Evolutionary conservation across 306 rosid species (phyloP).

Genomic region (Medicago arabica): DNA sequence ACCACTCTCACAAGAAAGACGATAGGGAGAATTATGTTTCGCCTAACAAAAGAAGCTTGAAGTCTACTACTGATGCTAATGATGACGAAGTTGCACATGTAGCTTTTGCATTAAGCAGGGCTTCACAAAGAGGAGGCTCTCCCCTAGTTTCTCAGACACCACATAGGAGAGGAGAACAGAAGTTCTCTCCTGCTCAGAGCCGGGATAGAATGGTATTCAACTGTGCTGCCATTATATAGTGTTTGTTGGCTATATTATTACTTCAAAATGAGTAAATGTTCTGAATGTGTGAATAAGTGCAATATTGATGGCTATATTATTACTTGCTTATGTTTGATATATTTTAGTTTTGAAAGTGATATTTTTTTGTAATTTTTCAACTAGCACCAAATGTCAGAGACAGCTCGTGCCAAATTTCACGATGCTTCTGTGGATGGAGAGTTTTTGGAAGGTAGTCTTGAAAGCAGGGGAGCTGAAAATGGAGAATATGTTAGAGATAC

Average conservation of each 20-base stretch:
- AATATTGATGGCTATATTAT: not conserved
- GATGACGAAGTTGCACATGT: conserved; percentile 59
- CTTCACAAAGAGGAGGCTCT: conserved; percentile 73
- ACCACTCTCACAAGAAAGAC: conserved; percentile 55
- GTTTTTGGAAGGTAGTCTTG: conserved; percentile 68
- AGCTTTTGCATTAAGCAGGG: conserved; percentile 68
- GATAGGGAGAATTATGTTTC: conserved; percentile 50
- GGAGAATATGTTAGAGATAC: conserved; percentile 68
- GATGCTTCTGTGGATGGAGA: conserved; percentile 58
- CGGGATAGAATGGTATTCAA: conserved; percentile 57
- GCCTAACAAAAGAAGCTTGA: conserved; percentile 57
- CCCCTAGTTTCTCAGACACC: conserved; percentile 61
- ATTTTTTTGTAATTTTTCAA: conserved; percentile 38
- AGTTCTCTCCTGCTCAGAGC: conserved; percentile 58
- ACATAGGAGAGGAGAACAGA: conserved; percentile 55
- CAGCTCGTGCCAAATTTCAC: conserved; percentile 51
- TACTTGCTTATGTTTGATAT: conserved; percentile 38
- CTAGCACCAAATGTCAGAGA: conserved; percentile 54
- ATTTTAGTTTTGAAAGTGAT: conserved; percentile 20
- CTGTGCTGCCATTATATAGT: conserved; percentile 31
- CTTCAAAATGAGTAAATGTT: conserved; percentile 23
- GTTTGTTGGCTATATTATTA: conserved; percentile 31
- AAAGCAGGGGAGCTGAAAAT: conserved; percentile 76
- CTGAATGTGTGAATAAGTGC: conserved; percentile 40
- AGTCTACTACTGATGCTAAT: conserved; percentile 52